Percentiles rank a stretch among this genome's conserved stretches.
Evolutionary conservation across 768 basidiomycete species (phyloP).

Genomic region (Imleria badia): DNA sequence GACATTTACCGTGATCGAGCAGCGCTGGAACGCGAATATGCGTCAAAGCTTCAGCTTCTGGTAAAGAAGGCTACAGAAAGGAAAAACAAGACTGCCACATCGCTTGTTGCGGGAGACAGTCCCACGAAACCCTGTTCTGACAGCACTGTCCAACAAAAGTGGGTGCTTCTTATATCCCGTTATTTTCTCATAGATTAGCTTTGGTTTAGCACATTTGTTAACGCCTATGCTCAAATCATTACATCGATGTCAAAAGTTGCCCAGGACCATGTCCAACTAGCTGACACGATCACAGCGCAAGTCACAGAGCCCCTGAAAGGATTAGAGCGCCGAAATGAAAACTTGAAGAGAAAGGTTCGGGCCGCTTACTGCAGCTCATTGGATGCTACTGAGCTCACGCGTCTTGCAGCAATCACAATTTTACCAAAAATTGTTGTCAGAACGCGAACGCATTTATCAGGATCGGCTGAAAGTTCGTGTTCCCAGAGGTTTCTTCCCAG

Average conservation of each 20-base stretch:
- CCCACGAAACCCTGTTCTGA: slow-evolving; percentile 65
- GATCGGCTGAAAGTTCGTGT: slow-evolving; percentile 67
- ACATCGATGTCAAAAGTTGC: slow-evolving; percentile 56
- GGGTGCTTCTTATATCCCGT: slow-evolving; percentile 6
- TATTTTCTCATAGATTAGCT: slow-evolving; percentile 14
- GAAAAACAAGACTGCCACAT: slow-evolving; percentile 56
- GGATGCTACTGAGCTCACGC: slow-evolving; percentile 9
- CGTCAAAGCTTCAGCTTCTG: slow-evolving; percentile 63
- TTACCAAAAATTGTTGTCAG: slow-evolving; percentile 67
- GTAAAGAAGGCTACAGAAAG: slow-evolving; percentile 69
- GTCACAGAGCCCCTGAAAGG: slow-evolving; percentile 63
- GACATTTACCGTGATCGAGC: slow-evolving; percentile 69
- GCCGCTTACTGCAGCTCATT: no score
- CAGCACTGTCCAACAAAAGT: slow-evolving; percentile 57
- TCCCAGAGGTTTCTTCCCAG: slow-evolving; percentile 3
- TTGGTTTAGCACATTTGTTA: slow-evolving; percentile 60
- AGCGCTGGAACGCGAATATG: slow-evolving; percentile 77
- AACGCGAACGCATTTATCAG: slow-evolving; percentile 64
- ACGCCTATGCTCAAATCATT: slow-evolving; percentile 69
- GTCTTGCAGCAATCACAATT: slow-evolving; percentile 60
- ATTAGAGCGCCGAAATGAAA: slow-evolving; percentile 63
- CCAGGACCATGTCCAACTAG: slow-evolving; percentile 67
- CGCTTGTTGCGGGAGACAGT: slow-evolving; percentile 62
- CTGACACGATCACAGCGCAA: slow-evolving; percentile 58
- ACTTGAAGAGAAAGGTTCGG: slow-evolving; percentile 64